These are phyloP conservation scores for Stylonectria norvegica DNA, from an alignment of 2,329 filamentous ascomycete genomes.

Conservation along the genomic window DNA sequence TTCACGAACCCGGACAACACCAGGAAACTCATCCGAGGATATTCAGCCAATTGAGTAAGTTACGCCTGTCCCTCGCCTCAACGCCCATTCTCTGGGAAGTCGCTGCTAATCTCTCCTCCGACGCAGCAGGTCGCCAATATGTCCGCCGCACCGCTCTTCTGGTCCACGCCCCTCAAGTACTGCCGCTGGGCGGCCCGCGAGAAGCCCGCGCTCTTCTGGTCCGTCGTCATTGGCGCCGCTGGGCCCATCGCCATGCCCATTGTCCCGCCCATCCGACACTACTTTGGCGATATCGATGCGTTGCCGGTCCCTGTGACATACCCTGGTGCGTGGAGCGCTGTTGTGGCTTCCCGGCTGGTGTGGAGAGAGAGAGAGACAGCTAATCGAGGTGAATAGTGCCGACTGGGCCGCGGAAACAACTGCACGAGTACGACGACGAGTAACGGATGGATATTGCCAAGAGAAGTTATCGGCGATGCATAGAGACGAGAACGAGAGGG, in stretches of 20 bases:
- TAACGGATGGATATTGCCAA: constrained; percentile 18
- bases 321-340: constrained; percentile 64
- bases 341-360: not conserved
- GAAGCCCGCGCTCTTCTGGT: constrained; percentile 90
- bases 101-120: not conserved
- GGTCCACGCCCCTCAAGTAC: constrained; percentile 78
- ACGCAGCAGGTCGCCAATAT: constrained; percentile 42
- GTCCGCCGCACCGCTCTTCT: constrained; percentile 72
- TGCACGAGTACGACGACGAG: constrained; percentile 60
- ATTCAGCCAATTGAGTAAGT: constrained; percentile 36
- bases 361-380: constrained; percentile 4
- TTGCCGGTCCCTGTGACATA: constrained; percentile 81
- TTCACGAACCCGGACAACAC: constrained; percentile 21
- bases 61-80: not conserved
- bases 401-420: constrained; percentile 54
- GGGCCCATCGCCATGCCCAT: constrained; percentile 69
- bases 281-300: constrained; percentile 70
- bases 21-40: constrained; percentile 19
- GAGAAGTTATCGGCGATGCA: constrained; percentile 8
- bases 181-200: constrained; percentile 82
- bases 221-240: constrained; percentile 66
- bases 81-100: not conserved
- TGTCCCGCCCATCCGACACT: constrained; percentile 70
- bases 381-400: constrained; percentile 45
- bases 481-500: constrained; percentile 5